Percentiles rank a stretch among this genome's conserved stretches.
These are phyloP conservation scores for Lachnellula cervina DNA, from an alignment of 2,329 filamentous ascomycete genomes.

Conservation along the genomic window DNA sequence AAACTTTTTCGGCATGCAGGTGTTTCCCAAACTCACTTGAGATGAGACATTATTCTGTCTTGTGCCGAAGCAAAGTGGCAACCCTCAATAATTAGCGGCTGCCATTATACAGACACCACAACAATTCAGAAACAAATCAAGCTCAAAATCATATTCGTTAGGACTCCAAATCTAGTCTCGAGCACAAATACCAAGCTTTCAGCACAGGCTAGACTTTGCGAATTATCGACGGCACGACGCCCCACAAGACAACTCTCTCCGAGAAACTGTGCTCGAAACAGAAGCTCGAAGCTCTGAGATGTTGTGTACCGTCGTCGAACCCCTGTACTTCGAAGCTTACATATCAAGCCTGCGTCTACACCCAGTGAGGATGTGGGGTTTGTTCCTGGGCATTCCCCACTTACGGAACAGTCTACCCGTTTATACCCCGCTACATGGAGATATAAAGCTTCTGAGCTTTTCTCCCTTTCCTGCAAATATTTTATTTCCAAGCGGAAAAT, in stretches of 20 bases:
- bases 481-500: background rate
- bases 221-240: background rate
- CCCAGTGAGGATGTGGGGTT: background rate
- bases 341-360: background rate
- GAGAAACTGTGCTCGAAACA: background rate
- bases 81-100: background rate
- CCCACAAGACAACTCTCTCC: background rate
- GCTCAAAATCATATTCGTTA: too few species aligned
- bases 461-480: background rate
- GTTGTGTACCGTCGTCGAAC: background rate
- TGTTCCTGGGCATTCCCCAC: background rate
- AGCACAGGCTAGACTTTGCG: background rate
- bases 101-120: too few species aligned
- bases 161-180: too few species aligned
- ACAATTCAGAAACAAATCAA: too few species aligned
- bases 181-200: background rate
- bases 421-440: conserved; percentile 7
- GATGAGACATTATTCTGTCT: too few species aligned
- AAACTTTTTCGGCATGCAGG: too few species aligned
- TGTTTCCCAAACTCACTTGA: too few species aligned
- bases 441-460: background rate
- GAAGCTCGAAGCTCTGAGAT: background rate
- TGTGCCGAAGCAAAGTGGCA: background rate
- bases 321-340: background rate
- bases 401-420: background rate